phyloP scores from a whole-genome alignment of 2,329 filamentous ascomycete genomes.

The Pseudogymnoascus sp. region DNA sequence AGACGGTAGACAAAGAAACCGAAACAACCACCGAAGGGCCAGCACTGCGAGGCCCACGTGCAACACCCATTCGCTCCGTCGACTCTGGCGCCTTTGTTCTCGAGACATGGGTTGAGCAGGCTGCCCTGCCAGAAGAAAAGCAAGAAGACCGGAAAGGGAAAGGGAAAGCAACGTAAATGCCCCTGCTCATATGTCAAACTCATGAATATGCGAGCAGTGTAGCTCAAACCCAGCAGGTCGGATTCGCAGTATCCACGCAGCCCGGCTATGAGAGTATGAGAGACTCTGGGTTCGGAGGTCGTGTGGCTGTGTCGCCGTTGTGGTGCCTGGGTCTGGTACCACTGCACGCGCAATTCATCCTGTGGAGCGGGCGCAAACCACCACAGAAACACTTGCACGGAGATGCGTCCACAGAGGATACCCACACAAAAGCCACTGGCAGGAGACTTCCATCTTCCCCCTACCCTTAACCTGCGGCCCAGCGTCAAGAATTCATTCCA shows the following conservation, averaged over 20 bases:
- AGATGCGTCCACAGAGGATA: no score
- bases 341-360: background rate
- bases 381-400: no score
- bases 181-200: background rate
- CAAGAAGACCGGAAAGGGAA: background rate
- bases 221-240: background rate
- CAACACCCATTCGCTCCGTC: conserved; percentile 54
- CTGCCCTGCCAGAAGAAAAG: conserved; percentile 18
- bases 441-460: background rate
- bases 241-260: background rate
- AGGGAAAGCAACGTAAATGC: background rate
- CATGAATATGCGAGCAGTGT: background rate
- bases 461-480: background rate
- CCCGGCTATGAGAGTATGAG: background rate
- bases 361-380: no score
- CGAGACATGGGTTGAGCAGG: conserved; percentile 65
- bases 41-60: conserved; percentile 46
- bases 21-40: conserved; percentile 21
- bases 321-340: background rate
- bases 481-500: background rate
- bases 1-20: conserved; percentile 28
- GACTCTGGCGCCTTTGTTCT: conserved; percentile 59
- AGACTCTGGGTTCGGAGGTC: background rate
- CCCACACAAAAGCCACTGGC: background rate
- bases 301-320: background rate